A percentile compares a stretch with the other conserved stretches of the same genome.
Evolutionary conservation across 2,329 filamentous ascomycete species (phyloP).

Genomic region (Metarhizium guizhouense): DNA sequence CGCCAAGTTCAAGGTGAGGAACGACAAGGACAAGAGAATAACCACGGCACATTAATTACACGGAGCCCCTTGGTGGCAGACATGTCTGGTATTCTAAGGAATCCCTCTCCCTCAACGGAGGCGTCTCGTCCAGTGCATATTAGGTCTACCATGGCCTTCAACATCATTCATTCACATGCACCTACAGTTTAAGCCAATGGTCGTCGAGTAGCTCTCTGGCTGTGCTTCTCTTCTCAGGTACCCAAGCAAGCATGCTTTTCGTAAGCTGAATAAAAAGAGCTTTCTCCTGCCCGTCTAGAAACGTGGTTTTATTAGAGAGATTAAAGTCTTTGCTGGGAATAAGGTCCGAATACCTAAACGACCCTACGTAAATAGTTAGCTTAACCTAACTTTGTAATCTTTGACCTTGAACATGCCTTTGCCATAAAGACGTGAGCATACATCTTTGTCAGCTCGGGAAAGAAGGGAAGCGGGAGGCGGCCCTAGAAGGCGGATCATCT

Average conservation of each 20-base stretch:
- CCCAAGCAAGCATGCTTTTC: constrained; percentile 20
- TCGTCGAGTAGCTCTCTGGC: constrained; percentile 20
- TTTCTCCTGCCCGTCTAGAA: constrained; percentile 15
- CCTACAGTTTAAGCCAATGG: constrained; percentile 16
- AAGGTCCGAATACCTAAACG: constrained; percentile 13
- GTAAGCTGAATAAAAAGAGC: constrained; percentile 19
- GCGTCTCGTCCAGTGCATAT: too few relatives aligned
- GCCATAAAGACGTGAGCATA: constrained; percentile 13
- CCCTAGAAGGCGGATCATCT: constrained; percentile 20
- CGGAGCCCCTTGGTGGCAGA: too few relatives aligned
- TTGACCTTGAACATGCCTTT: constrained; percentile 8
- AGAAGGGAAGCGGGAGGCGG: constrained; percentile 16
- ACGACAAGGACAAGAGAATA: too few relatives aligned
- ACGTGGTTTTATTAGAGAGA: constrained; percentile 11
- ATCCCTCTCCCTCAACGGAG: too few relatives aligned
- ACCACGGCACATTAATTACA: too few relatives aligned
- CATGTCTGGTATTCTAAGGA: too few relatives aligned
- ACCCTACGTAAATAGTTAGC: constrained; percentile 9
- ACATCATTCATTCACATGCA: background rate
- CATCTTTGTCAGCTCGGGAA: constrained; percentile 11
- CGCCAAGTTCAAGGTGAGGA: too few relatives aligned
- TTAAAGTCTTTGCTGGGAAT: constrained; percentile 13
- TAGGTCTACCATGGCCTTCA: background rate
- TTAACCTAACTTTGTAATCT: background rate
- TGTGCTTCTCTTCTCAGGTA: constrained; percentile 19